phyloP scores from a whole-genome alignment of 2,329 filamentous ascomycete species.

The Lachnellula subtilissima region DNA sequence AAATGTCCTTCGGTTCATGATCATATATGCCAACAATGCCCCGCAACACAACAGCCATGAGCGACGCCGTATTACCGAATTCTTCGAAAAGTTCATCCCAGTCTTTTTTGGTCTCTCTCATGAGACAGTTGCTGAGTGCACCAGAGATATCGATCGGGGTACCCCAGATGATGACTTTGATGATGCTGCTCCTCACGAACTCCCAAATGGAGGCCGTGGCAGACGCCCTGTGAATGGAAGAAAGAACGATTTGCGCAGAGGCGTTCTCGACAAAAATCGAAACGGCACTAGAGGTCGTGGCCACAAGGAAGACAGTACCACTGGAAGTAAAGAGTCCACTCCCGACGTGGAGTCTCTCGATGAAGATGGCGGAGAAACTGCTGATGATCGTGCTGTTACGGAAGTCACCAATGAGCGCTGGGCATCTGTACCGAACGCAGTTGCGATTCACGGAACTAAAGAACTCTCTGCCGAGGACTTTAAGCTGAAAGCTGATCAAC shows the following conservation, averaged over 20 bases:
- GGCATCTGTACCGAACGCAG: conserved; percentile 58
- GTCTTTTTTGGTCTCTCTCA: conserved; percentile 72
- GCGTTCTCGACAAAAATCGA: conserved; percentile 74
- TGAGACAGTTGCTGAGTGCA: conserved; percentile 61
- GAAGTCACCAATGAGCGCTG: conserved; percentile 61
- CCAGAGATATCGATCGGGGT: conserved; percentile 64
- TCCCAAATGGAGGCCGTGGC: conserved; percentile 62
- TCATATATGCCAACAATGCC: conserved; percentile 61
- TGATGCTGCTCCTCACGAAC: conserved; percentile 62
- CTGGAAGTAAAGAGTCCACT: conserved; percentile 81
- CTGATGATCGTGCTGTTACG: conserved; percentile 52
- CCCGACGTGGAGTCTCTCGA: conserved; percentile 78
- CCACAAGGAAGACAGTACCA: conserved; percentile 77
- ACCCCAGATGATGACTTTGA: conserved; percentile 69
- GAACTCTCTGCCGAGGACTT: conserved; percentile 51
- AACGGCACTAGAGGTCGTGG: conserved; percentile 65
- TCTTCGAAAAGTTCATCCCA: conserved; percentile 71
- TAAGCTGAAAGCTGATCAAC: conserved; percentile 70
- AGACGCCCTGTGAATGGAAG: conserved; percentile 61
- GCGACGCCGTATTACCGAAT: conserved; percentile 68
- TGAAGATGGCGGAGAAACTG: conserved; percentile 64
- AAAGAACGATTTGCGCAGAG: conserved; percentile 76
- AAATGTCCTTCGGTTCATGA: conserved; percentile 57
- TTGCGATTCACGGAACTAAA: conserved; percentile 50
- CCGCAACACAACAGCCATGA: conserved; percentile 67